Evolutionary conservation across 2,329 filamentous ascomycete species (phyloP).

Genomic region (Chaetothyriales sp.): DNA sequence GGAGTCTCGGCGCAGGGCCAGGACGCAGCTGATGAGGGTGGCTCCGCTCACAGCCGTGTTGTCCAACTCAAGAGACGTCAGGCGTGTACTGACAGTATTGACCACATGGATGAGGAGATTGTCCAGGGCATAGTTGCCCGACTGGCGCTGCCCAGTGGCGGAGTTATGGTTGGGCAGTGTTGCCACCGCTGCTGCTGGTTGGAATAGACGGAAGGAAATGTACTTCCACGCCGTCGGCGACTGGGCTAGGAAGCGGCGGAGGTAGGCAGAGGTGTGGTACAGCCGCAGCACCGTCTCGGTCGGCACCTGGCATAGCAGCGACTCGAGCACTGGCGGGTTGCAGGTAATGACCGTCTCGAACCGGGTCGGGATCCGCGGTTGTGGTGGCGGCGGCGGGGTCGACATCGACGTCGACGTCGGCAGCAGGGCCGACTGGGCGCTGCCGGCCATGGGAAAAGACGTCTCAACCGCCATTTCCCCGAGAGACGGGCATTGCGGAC

Average conservation of each 20-base stretch:
- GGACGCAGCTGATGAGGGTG: constrained; percentile 39
- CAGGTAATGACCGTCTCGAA: background rate
- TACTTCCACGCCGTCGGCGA: constrained; percentile 48
- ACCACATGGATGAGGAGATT: constrained; percentile 41
- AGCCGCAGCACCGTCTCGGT: constrained; percentile 42
- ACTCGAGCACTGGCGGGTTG: constrained; percentile 44
- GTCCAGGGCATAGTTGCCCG: constrained; percentile 43
- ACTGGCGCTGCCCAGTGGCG: constrained; percentile 29
- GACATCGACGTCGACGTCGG: background rate
- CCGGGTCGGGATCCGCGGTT: background rate
- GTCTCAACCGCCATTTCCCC: background rate
- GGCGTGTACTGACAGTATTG: constrained; percentile 40
- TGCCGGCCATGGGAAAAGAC: background rate
- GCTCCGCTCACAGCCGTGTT: constrained; percentile 46
- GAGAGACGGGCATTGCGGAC: background rate
- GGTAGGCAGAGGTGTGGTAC: constrained; percentile 42
- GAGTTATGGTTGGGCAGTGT: constrained; percentile 16
- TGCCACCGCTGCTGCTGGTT: constrained; percentile 22
- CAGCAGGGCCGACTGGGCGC: background rate
- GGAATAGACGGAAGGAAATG: constrained; percentile 41
- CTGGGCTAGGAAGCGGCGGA: constrained; percentile 38
- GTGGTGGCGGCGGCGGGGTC: no score
- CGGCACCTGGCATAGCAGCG: constrained; percentile 41
- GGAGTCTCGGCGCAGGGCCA: constrained; percentile 38
- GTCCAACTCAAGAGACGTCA: constrained; percentile 44